Evolutionary conservation across 495 filamentous ascomycete species (phyloP).

Genomic region (Parathielavia hyrcaniae): DNA sequence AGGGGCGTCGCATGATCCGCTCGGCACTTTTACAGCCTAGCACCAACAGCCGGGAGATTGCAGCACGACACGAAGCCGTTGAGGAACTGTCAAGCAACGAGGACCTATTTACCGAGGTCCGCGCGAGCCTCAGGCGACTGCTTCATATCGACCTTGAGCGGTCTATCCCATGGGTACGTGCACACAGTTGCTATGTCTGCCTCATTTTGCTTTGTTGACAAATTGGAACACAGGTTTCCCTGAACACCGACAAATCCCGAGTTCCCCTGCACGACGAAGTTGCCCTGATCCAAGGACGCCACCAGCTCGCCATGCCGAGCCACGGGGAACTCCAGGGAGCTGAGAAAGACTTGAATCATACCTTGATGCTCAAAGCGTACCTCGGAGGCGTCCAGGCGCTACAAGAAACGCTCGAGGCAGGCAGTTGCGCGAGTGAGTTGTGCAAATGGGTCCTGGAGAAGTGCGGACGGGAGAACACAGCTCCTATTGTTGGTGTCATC

Average conservation of each 20-base stretch:
- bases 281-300: constrained; percentile 13
- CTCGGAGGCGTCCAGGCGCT: constrained; percentile 61
- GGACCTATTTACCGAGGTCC: constrained; percentile 75
- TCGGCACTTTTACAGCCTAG: constrained; percentile 87
- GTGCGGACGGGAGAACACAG: constrained; percentile 57
- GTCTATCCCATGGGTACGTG: constrained; percentile 19
- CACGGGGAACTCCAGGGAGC: constrained; percentile 22
- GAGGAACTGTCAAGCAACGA: constrained; percentile 79
- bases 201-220: background rate
- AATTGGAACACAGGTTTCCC: constrained; percentile 5
- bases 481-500: constrained; percentile 58
- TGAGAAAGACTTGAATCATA: constrained; percentile 25
- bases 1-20: constrained; percentile 75
- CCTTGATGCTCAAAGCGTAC: constrained; percentile 51
- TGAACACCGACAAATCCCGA: background rate
- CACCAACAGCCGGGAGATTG: constrained; percentile 54
- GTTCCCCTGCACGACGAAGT: constrained; percentile 20
- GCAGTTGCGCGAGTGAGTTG: constrained; percentile 52
- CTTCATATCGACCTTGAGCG: constrained; percentile 25
- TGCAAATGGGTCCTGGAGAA: constrained; percentile 60
- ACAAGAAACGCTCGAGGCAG: constrained; percentile 59
- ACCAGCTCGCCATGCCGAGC: constrained; percentile 50
- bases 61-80: constrained; percentile 72
- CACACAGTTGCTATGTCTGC: background rate
- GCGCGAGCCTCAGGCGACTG: constrained; percentile 47